Evolutionary conservation across 139 green algal species (phyloP).

Genomic region (Volvox africanus): DNA sequence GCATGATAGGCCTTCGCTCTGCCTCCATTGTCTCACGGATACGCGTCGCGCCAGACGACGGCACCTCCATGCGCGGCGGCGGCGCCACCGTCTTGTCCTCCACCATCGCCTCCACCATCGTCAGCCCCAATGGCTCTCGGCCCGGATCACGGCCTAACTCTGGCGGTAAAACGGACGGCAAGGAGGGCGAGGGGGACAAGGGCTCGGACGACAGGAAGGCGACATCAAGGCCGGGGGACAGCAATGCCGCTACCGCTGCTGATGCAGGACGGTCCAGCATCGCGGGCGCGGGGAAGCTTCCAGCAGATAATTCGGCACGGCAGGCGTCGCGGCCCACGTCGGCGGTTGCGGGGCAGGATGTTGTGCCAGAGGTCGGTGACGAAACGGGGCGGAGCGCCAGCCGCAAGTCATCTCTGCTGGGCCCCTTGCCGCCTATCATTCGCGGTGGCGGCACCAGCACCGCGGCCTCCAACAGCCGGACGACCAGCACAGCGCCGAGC

Average conservation of each 20-base stretch:
- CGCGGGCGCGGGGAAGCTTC: background rate
- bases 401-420: background rate
- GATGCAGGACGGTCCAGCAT: background rate
- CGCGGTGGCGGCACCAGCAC: background rate
- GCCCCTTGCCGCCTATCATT: background rate
- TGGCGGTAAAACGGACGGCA: background rate
- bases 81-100: background rate
- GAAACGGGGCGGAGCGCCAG: background rate
- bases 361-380: background rate
- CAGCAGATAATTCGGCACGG: background rate
- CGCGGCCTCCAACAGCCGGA: background rate
- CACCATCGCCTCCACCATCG: background rate
- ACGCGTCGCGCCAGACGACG: conserved; percentile 40
- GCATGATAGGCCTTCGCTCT: conserved; percentile 19
- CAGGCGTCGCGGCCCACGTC: background rate
- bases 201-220: background rate
- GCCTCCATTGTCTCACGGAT: conserved; percentile 15
- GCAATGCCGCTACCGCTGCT: background rate
- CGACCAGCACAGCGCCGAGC: background rate
- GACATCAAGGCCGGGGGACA: background rate
- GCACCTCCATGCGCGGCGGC: background rate
- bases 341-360: background rate
- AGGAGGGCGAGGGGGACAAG: too few relatives aligned
- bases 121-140: background rate
- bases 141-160: conserved; percentile 1